These are phyloP conservation scores for Digitaria exilis DNA, from an alignment of 202 grass and related monocot genomes.

Conservation along the genomic window DNA sequence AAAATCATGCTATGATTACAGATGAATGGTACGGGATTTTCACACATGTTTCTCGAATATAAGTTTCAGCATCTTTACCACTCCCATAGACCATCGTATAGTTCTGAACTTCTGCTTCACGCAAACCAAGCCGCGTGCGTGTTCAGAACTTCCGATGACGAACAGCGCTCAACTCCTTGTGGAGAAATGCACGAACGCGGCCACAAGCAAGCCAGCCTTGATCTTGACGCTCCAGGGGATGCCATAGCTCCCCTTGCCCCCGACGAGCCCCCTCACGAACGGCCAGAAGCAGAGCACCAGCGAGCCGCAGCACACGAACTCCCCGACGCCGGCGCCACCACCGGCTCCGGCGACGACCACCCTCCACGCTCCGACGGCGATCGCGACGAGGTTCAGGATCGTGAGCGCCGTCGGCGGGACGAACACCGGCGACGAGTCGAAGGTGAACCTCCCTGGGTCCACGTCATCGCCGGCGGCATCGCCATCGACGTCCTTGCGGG, in stretches of 20 bases:
- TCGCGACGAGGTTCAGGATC: conserved; percentile 15
- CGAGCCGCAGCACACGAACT: conserved; percentile 44
- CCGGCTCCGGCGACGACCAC: fast-evolving
- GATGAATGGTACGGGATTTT: not conserved
- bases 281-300: conserved; percentile 54
- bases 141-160: no score
- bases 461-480: not conserved
- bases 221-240: conserved; percentile 47
- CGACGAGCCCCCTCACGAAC: conserved; percentile 49
- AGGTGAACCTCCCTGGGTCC: conserved; percentile 49
- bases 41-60: not conserved
- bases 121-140: not conserved
- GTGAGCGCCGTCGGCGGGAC: conserved; percentile 32
- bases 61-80: not conserved
- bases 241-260: conserved; percentile 41
- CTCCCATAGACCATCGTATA: not conserved
- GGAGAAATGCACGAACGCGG: conserved; percentile 33
- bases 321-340: not conserved
- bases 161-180: not conserved
- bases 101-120: not conserved
- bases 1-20: not conserved
- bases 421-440: conserved; percentile 53
- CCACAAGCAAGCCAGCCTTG: conserved; percentile 39
- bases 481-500: conserved; percentile 52
- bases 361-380: conserved; percentile 8